Evolutionary conservation across 805 yeast species (phyloP).

Genomic region (Zygosaccharomyces lentus): DNA sequence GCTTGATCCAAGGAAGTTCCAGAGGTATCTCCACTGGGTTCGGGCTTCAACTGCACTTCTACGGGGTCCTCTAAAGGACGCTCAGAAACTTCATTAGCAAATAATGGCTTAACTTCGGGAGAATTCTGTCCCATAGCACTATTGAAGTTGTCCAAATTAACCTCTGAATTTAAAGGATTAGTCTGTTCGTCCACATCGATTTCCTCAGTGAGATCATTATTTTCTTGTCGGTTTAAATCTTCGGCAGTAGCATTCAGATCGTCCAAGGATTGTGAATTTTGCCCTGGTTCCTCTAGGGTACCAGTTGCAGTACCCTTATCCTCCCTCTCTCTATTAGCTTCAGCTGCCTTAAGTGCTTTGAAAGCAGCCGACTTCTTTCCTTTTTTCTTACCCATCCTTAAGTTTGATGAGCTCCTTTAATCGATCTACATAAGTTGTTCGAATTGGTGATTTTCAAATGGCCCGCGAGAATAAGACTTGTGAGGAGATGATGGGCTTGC

Average conservation of each 20-base stretch:
- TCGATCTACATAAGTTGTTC: neutral
- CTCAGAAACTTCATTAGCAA: neutral
- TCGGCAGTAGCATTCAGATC: conserved; percentile 4
- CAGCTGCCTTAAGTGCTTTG: neutral
- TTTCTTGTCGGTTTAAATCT: neutral
- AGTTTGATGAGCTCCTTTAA: conserved; percentile 1
- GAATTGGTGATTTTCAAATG: neutral
- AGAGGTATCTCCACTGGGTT: neutral
- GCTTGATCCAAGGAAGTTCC: neutral
- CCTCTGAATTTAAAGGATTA: neutral
- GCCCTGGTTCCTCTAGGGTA: conserved; percentile 1
- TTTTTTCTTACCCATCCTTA: conserved; percentile 6
- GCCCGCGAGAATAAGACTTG: neutral
- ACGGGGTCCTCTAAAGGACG: neutral
- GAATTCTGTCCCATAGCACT: neutral
- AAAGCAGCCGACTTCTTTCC: conserved; percentile 8
- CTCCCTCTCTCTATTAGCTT: neutral
- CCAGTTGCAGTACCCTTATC: neutral
- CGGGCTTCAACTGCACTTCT: neutral
- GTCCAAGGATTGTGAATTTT: neutral
- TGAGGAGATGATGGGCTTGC: neutral
- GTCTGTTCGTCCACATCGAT: neutral
- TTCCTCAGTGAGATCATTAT: neutral
- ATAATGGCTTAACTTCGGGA: conserved; percentile 4
- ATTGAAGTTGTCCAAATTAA: neutral